A percentile compares a stretch with the other conserved stretches of the same genome.
Evolutionary conservation across 441 rosid species (phyloP).

Genomic region (Populus hybrid): DNA sequence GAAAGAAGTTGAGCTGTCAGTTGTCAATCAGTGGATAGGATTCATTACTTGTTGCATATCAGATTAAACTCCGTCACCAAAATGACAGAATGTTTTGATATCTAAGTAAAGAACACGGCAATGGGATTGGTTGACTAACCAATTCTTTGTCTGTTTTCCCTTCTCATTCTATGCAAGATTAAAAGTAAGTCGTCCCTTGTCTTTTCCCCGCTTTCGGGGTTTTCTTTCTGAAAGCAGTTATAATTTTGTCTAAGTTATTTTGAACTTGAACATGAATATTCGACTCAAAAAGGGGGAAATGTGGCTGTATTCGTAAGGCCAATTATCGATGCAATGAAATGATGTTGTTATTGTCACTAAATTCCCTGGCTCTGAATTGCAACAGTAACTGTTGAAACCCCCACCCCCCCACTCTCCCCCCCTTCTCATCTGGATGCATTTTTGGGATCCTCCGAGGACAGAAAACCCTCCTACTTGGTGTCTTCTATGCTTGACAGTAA

Average conservation of each 20-base stretch:
- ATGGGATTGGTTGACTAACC: conserved; percentile 3
- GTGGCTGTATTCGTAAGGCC: background rate
- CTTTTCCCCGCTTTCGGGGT: background rate
- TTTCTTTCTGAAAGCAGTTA: background rate
- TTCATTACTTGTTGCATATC: conserved; percentile 10
- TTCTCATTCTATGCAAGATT: background rate
- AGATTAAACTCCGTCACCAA: conserved; percentile 17
- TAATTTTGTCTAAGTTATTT: background rate
- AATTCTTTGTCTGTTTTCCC: background rate
- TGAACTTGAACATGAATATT: background rate
- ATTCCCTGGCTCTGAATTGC: no score
- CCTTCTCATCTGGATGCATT: no score
- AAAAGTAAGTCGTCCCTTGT: conserved; percentile 1
- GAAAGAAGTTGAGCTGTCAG: conserved; percentile 15
- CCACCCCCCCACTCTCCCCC: no score
- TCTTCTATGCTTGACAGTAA: background rate
- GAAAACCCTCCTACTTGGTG: background rate
- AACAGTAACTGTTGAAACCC: no score
- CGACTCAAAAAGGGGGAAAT: background rate
- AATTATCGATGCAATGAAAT: background rate
- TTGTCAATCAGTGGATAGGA: conserved; percentile 15
- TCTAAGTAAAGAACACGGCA: conserved; percentile 16
- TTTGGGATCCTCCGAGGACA: background rate
- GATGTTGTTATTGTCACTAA: background rate
- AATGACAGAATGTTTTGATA: background rate